A percentile compares a stretch with the other conserved stretches of the same genome.
These are phyloP conservation scores for Lentinula boryana DNA, from an alignment of 768 basidiomycete species.

Conservation along the genomic window DNA sequence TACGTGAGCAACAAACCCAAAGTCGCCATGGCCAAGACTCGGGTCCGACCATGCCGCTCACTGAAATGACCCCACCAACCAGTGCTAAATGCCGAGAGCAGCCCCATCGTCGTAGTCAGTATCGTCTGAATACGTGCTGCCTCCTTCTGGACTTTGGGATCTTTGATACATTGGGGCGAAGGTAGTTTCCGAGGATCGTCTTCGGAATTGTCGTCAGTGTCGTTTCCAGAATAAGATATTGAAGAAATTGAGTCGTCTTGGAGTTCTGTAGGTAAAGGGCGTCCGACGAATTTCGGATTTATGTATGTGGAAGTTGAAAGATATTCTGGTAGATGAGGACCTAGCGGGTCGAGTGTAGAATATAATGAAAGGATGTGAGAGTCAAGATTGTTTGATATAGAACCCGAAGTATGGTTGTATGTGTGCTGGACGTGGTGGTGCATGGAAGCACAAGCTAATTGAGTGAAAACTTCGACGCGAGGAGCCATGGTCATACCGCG, in stretches of 20 bases:
- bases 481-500: constrained; percentile 82
- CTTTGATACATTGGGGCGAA: constrained; percentile 28
- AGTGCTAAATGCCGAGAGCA: constrained; percentile 78
- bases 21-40: constrained; percentile 66
- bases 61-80: constrained; percentile 88
- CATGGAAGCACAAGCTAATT: constrained; percentile 63
- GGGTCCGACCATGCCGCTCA: constrained; percentile 73
- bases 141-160: constrained; percentile 61
- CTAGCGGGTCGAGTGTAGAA: constrained; percentile 25
- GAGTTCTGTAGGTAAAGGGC: constrained; percentile 5
- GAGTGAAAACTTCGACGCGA: constrained; percentile 74
- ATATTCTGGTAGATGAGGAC: constrained; percentile 19
- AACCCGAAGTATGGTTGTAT: constrained; percentile 3
- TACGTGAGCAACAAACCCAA: constrained; percentile 47
- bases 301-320: neutral
- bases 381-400: neutral
- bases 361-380: constrained; percentile 14
- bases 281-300: constrained; percentile 2
- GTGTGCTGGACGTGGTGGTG: constrained; percentile 33
- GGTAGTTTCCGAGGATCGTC: constrained; percentile 32
- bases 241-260: neutral
- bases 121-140: constrained; percentile 69
- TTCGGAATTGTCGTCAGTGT: constrained; percentile 13
- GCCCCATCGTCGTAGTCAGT: constrained; percentile 75
- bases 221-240: too few relatives aligned